These are phyloP conservation scores for Serendipita sp. DNA, from an alignment of 768 basidiomycete species.

Conservation along the genomic window DNA sequence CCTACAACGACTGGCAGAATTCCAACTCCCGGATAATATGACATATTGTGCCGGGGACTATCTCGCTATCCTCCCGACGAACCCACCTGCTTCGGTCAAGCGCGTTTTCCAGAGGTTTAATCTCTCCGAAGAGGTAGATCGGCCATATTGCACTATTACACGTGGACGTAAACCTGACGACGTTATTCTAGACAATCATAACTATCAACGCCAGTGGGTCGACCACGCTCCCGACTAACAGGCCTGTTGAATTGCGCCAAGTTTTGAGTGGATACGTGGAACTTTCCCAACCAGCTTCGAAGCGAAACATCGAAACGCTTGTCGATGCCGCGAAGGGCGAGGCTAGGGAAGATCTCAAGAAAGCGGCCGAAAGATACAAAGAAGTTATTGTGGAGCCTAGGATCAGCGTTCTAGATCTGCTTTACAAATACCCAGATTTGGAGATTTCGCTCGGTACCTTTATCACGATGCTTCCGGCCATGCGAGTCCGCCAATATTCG, in stretches of 20 bases:
- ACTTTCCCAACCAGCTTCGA: constrained; percentile 31
- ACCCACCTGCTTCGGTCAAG: constrained; percentile 4
- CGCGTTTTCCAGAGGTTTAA: background rate
- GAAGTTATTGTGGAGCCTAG: constrained; percentile 23
- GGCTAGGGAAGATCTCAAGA: background rate
- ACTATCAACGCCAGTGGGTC: constrained; percentile 24
- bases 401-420: constrained; percentile 27
- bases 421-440: constrained; percentile 25
- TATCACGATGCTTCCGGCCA: constrained; percentile 29
- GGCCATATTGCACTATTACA: background rate
- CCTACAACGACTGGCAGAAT: background rate
- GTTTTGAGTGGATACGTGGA: constrained; percentile 32
- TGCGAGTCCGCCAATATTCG: constrained; percentile 36
- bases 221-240: constrained; percentile 26
- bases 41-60: constrained; percentile 9
- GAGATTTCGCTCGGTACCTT: constrained; percentile 24
- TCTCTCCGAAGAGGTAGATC: constrained; percentile 1
- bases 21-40: constrained; percentile 9
- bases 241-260: constrained; percentile 23
- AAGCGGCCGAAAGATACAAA: constrained; percentile 16
- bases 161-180: background rate
- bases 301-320: constrained; percentile 25
- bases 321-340: constrained; percentile 16
- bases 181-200: background rate
- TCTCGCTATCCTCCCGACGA: constrained; percentile 10